A percentile compares a stretch with the other conserved stretches of the same genome.
Conservation (phyloP, 106 monocot species). For the Acorus gramineus region DNA sequence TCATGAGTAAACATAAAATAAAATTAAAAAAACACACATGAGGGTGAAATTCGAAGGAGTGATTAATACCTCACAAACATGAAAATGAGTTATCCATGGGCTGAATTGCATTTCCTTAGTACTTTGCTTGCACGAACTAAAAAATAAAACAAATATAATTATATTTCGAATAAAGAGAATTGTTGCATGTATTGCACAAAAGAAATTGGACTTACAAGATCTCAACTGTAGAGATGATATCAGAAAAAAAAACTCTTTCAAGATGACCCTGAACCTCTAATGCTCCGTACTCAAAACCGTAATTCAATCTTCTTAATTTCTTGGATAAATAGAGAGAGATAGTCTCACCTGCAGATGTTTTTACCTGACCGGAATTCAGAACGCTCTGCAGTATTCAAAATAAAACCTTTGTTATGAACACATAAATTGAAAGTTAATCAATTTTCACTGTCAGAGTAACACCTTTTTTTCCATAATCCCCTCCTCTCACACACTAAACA, state of each 20-base stretch:
- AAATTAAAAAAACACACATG: conserved; percentile 5
- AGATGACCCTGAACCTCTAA: conserved; percentile 69
- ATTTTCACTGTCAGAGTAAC: too few relatives aligned
- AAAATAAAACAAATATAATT: conserved; percentile 3
- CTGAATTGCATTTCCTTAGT: conserved; percentile 17
- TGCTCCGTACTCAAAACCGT: conserved; percentile 87
- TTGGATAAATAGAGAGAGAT: conserved; percentile 48
- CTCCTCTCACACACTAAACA: too few relatives aligned
- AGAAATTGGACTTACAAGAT: conserved; percentile 53
- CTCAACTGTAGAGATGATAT: conserved; percentile 53
- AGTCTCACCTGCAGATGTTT: conserved; percentile 12
- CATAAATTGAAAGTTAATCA: not conserved
- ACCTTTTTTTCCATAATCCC: too few relatives aligned
- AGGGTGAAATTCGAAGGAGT: not conserved
- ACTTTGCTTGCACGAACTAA: conserved; percentile 6
- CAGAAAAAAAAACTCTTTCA: conserved; percentile 62
- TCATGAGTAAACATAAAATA: not conserved
- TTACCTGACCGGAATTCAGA: conserved; percentile 34
- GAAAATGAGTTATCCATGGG: conserved; percentile 61
- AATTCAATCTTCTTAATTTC: conserved; percentile 42
- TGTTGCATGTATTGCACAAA: too few relatives aligned
- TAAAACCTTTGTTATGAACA: conserved; percentile 1
- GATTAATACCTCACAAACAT: conserved; percentile 36
- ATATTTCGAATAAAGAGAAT: too few relatives aligned
- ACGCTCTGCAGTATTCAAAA: conserved; percentile 44